Conservation (phyloP, 345 rosid genomes). For the Citrus australasica region DNA sequence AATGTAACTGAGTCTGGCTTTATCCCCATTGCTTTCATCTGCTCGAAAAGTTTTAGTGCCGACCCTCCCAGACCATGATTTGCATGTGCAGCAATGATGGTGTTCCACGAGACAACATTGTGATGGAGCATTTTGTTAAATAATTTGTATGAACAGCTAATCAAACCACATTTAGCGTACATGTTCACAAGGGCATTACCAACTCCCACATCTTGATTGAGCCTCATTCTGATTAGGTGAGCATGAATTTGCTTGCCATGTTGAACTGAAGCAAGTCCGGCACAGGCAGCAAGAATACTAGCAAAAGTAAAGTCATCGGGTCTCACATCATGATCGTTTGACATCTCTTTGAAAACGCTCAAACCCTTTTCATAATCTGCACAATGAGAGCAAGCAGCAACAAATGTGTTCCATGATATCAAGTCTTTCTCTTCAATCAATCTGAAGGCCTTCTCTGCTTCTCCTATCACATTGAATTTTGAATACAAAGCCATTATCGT, state of each 20-base stretch:
- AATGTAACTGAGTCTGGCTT: conserved; percentile 58
- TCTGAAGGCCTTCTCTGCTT: conserved; percentile 40
- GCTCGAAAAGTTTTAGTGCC: conserved; percentile 45
- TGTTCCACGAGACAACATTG: conserved; percentile 63
- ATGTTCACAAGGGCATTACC: conserved; percentile 57
- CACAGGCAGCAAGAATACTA: conserved; percentile 43
- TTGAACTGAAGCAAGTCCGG: conserved; percentile 44
- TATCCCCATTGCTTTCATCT: conserved; percentile 36
- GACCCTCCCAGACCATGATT: conserved; percentile 51
- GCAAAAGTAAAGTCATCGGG: conserved; percentile 56
- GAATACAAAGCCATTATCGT: conserved; percentile 52
- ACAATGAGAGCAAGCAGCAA: conserved; percentile 43
- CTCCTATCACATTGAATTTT: conserved; percentile 30
- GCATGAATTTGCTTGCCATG: conserved; percentile 59
- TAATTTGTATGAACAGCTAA: conserved; percentile 29
- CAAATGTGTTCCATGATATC: conserved; percentile 53
- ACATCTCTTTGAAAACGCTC: conserved; percentile 39
- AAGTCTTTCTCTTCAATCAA: conserved; percentile 40
- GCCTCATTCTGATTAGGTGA: conserved; percentile 35
- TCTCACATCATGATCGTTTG: conserved; percentile 8
- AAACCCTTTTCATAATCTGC: conserved; percentile 42
- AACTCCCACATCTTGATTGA: conserved; percentile 41
- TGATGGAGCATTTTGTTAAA: conserved; percentile 38
- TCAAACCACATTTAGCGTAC: conserved; percentile 70
- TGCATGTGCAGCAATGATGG: conserved; percentile 53